Evolutionary conservation across 805 yeast genomes (phyloP).

Genomic region (Citeromyces matritensis): DNA sequence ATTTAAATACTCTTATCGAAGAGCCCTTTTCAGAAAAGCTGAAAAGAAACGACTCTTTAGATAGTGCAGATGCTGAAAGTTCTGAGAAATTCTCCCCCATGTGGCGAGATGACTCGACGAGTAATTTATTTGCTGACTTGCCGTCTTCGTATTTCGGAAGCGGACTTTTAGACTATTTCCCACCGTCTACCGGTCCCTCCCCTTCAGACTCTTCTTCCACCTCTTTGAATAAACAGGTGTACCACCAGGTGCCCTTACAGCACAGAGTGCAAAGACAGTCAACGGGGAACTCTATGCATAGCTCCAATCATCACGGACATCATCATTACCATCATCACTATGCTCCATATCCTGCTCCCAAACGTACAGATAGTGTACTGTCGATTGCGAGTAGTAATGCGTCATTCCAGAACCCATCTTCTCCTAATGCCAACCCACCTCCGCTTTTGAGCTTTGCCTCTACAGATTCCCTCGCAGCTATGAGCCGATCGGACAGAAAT

Average conservation of each 20-base stretch:
- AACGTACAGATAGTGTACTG: conserved; percentile 2
- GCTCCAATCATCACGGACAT: conserved; percentile 4
- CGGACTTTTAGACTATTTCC: conserved; percentile 16
- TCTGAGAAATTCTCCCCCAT: conserved; percentile 1
- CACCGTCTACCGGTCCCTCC: conserved; percentile 12
- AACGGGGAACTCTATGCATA: not conserved
- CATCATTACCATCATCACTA: conserved; percentile 5
- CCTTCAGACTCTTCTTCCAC: conserved; percentile 3
- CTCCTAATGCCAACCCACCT: not conserved
- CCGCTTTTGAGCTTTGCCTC: conserved; percentile 1
- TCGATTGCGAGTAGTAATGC: conserved; percentile 2
- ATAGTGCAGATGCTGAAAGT: conserved; percentile 3
- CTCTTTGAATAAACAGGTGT: conserved; percentile 1
- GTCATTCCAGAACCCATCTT: not conserved
- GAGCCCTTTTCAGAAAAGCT: not conserved
- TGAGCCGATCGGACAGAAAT: conserved; percentile 1
- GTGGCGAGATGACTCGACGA: not conserved
- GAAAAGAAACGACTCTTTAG: not conserved
- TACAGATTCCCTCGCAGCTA: conserved; percentile 2
- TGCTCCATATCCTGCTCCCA: conserved; percentile 4
- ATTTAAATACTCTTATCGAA: conserved; percentile 13
- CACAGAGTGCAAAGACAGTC: not conserved
- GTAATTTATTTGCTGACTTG: conserved; percentile 6
- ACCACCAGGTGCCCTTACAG: not conserved
- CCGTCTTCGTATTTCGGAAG: conserved; percentile 12